phyloP scores from a whole-genome alignment of 768 basidiomycete species.

The Leucosporidium creatinivorum region DNA sequence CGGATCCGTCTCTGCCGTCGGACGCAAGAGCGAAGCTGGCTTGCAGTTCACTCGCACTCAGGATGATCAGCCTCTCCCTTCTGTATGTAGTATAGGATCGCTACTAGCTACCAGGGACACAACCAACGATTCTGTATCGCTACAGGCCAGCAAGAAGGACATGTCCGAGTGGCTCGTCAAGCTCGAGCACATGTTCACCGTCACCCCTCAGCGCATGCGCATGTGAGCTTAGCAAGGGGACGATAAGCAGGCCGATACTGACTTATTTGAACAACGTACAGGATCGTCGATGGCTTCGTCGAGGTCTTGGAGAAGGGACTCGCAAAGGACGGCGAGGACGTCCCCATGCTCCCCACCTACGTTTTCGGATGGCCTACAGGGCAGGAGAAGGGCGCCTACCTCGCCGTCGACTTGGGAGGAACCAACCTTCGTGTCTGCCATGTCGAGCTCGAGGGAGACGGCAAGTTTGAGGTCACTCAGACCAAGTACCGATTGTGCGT shows the following conservation, averaged over 20 bases:
- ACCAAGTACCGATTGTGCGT: constrained; percentile 80
- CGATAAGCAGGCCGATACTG: not conserved
- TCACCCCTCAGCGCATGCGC: constrained; percentile 85
- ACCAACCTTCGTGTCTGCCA: constrained; percentile 98
- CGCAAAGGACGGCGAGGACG: constrained; percentile 69
- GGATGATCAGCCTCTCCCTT: constrained; percentile 64
- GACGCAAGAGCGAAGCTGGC: constrained; percentile 15
- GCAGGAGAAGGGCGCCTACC: constrained; percentile 76
- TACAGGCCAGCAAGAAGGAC: constrained; percentile 18
- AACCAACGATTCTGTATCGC: not conserved
- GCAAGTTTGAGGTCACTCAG: constrained; percentile 96
- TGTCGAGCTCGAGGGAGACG: constrained; percentile 80
- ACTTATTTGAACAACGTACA: constrained; percentile 41
- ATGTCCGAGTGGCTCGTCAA: constrained; percentile 32
- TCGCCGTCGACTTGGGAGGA: constrained; percentile 58
- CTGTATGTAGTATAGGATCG: constrained; percentile 75
- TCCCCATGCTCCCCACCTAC: constrained; percentile 94
- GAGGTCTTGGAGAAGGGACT: constrained; percentile 83
- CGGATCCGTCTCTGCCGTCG: constrained; percentile 26
- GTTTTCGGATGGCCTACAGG: constrained; percentile 90
- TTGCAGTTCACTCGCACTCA: constrained; percentile 28
- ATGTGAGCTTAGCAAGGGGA: constrained; percentile 19
- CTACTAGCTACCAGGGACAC: constrained; percentile 19
- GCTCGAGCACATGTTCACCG: constrained; percentile 51
- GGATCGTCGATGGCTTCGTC: constrained; percentile 94